Conservation (phyloP, 805 yeast species). For the Yarrowia sp. region DNA sequence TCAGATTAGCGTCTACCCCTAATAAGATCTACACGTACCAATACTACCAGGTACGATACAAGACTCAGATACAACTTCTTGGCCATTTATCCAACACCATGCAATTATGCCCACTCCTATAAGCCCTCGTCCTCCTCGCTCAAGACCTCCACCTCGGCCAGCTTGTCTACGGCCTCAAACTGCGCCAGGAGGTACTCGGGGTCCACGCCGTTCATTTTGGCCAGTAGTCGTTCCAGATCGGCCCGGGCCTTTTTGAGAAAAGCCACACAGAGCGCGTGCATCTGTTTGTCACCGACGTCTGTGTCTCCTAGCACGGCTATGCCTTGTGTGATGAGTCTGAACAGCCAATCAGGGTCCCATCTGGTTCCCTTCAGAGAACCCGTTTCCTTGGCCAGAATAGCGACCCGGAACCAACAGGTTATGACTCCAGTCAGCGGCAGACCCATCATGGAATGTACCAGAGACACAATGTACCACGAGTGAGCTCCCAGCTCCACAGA, state of each 20-base stretch:
- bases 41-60: too few relatives aligned
- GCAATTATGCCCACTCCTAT: constrained; percentile 10
- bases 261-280: constrained; percentile 10
- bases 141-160: constrained; percentile 3
- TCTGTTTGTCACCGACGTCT: not conserved
- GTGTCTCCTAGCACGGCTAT: constrained; percentile 1
- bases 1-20: too few relatives aligned
- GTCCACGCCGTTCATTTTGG: not conserved
- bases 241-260: constrained; percentile 1
- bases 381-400: constrained; percentile 9
- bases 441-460: constrained; percentile 20
- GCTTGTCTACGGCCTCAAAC: constrained; percentile 7
- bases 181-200: not conserved
- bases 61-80: too few relatives aligned
- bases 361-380: not conserved
- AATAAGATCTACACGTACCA: too few relatives aligned
- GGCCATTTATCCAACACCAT: not conserved
- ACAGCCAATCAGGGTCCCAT: constrained; percentile 18
- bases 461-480: constrained; percentile 13
- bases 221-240: not conserved
- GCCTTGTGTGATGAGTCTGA: constrained; percentile 15
- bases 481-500: not conserved
- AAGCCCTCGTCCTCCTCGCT: constrained; percentile 23
- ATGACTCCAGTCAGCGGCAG: constrained; percentile 7
- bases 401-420: constrained; percentile 21